Conservation (phyloP, 2,329 filamentous ascomycete species). For the Colletotrichum kahawae region DNA sequence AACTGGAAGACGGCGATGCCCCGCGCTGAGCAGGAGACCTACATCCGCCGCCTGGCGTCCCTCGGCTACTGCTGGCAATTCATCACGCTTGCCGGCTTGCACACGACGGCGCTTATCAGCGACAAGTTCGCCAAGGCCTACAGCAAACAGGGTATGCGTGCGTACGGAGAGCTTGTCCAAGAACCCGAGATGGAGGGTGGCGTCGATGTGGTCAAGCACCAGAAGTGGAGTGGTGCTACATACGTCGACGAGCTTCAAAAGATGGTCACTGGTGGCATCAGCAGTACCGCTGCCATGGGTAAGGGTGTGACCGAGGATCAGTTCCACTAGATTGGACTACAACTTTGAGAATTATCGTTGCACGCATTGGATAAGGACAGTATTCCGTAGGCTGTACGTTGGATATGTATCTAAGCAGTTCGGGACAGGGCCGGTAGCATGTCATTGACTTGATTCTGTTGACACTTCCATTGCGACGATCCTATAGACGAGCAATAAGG, state of each 20-base stretch:
- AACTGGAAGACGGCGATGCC: slow-evolving; percentile 99
- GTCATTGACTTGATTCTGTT: not conserved
- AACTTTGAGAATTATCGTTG: not conserved
- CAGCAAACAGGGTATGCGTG: slow-evolving; percentile 84
- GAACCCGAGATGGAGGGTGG: slow-evolving; percentile 93
- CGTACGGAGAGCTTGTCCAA: slow-evolving; percentile 96
- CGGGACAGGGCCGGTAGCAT: not conserved
- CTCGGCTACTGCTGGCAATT: slow-evolving; percentile 99
- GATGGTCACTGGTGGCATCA: slow-evolving; percentile 95
- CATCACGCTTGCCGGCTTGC: slow-evolving; percentile 97
- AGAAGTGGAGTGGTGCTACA: slow-evolving; percentile 97
- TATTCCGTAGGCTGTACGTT: not conserved
- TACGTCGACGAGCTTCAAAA: slow-evolving; percentile 95
- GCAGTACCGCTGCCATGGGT: slow-evolving; percentile 93
- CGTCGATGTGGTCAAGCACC: slow-evolving; percentile 96
- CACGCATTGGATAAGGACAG: not conserved
- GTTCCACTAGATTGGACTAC: slow-evolving; percentile 63
- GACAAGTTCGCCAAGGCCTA: slow-evolving; percentile 88
- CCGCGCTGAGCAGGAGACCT: slow-evolving; percentile 91
- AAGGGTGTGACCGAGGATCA: slow-evolving; percentile 98
- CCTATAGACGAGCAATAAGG: not conserved
- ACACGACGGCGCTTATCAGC: slow-evolving; percentile 92
- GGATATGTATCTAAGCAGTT: slow-evolving; percentile 1
- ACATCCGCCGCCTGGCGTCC: slow-evolving; percentile 84
- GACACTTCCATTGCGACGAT: not conserved